Evolutionary conservation across 495 filamentous ascomycete genomes (phyloP).

Genomic region (Halenospora varia): DNA sequence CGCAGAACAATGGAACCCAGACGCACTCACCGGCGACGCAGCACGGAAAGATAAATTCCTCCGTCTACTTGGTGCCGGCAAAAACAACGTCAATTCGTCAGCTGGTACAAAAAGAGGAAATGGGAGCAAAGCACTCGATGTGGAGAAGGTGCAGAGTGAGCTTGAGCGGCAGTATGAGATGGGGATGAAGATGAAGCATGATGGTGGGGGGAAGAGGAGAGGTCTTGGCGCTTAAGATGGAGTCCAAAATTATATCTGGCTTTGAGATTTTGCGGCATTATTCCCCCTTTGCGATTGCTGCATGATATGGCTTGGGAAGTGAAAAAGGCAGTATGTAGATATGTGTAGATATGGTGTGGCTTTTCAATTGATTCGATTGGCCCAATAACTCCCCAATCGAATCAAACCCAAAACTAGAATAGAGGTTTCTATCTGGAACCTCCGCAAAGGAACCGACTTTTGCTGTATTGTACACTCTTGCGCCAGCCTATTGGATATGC

Average conservation of each 20-base stretch:
- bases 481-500: too few species aligned
- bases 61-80: conserved; percentile 49
- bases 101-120: conserved; percentile 9
- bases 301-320: too few species aligned
- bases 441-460: too few species aligned
- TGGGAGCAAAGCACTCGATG: conserved; percentile 10
- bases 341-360: too few species aligned
- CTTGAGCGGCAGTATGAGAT: conserved; percentile 55
- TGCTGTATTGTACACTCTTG: too few species aligned
- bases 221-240: conserved; percentile 48
- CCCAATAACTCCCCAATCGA: too few species aligned
- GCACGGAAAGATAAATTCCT: conserved; percentile 53
- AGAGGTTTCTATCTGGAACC: too few species aligned
- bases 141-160: conserved; percentile 41
- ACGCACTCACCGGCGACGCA: conserved; percentile 44
- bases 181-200: conserved; percentile 56
- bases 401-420: too few species aligned
- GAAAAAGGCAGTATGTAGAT: too few species aligned
- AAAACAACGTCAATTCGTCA: conserved; percentile 18
- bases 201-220: conserved; percentile 42
- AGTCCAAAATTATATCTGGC: conserved; percentile 1
- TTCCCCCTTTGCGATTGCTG: too few species aligned
- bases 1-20: conserved; percentile 45
- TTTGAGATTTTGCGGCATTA: too few species aligned
- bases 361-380: too few species aligned